These are phyloP conservation scores for Monosporascus sp. DNA, from an alignment of 2,329 filamentous ascomycete genomes.

Conservation along the genomic window DNA sequence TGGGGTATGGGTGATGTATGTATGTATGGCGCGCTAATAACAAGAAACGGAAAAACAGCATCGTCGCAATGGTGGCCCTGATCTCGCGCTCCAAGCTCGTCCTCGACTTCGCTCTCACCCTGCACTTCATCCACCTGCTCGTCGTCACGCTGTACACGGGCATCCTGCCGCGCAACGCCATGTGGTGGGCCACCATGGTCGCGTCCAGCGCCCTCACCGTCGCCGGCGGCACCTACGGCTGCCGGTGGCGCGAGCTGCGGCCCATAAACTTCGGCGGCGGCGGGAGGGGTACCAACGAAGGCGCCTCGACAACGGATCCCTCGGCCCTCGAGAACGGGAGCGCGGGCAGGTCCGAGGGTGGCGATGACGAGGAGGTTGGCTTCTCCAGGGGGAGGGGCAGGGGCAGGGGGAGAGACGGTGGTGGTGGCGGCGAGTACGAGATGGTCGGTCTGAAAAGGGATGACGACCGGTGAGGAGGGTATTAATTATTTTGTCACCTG, in stretches of 20 bases:
- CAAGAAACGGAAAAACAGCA: constrained; percentile 42
- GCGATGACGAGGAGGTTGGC: constrained; percentile 40
- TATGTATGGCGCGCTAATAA: too few relatives aligned
- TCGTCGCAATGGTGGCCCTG: constrained; percentile 75
- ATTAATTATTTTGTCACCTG: not conserved
- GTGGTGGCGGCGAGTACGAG: constrained; percentile 57
- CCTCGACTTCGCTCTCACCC: constrained; percentile 86
- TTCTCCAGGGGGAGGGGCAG: constrained; percentile 45
- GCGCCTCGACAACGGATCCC: constrained; percentile 18
- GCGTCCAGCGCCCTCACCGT: constrained; percentile 40
- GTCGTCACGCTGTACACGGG: constrained; percentile 74
- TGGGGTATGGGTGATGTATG: not conserved
- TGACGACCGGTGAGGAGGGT: constrained; percentile 13
- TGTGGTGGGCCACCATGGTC: constrained; percentile 74
- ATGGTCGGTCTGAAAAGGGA: constrained; percentile 51
- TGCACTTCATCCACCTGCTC: constrained; percentile 78
- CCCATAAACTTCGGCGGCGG: constrained; percentile 76
- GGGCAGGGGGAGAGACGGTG: constrained; percentile 48
- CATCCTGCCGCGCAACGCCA: constrained; percentile 66
- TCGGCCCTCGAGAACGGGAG: constrained; percentile 12
- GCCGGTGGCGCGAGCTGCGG: constrained; percentile 80
- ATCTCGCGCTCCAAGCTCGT: constrained; percentile 89
- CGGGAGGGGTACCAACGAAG: constrained; percentile 29
- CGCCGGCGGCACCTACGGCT: constrained; percentile 79
- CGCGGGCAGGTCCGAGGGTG: constrained; percentile 16